Percentiles rank a stretch among this genome's conserved stretches.
These are phyloP conservation scores for Leishmania amazonensis DNA, from an alignment of 208 protist genomes.

Conservation along the genomic window DNA sequence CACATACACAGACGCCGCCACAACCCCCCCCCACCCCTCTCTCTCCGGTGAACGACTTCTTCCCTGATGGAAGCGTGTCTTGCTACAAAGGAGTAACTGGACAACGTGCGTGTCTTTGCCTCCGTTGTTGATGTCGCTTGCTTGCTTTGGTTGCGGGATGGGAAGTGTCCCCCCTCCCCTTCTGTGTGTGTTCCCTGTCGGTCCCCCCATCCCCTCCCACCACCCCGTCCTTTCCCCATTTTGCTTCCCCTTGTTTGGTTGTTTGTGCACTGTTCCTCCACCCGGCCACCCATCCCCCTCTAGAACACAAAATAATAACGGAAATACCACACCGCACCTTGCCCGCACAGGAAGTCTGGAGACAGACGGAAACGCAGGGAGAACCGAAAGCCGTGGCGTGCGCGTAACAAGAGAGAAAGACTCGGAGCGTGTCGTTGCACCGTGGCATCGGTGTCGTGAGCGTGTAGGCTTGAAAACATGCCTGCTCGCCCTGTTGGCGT, in stretches of 20 bases:
- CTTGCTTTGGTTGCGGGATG: neutral
- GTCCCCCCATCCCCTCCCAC: neutral
- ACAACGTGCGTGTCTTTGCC: slow-evolving; percentile 2
- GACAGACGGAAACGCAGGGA: neutral
- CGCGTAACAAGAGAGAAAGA: neutral
- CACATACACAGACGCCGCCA: neutral
- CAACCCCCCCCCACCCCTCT: neutral
- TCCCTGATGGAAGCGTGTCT: neutral
- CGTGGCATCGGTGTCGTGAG: neutral
- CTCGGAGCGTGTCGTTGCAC: neutral
- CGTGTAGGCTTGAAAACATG: neutral
- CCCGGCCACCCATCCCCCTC: neutral
- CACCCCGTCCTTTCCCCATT: neutral
- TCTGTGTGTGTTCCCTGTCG: neutral
- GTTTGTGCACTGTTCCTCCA: neutral
- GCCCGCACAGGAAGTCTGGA: neutral
- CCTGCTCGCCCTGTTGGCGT: neutral
- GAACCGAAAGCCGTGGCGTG: neutral
- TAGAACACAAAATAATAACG: neutral
- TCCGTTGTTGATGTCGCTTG: slow-evolving; percentile 4
- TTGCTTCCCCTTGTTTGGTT: slow-evolving; percentile 6
- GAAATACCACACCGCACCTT: neutral
- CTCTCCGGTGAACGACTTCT: neutral
- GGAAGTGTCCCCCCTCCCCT: neutral
- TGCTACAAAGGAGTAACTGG: neutral